Percentiles rank a stretch among this genome's conserved stretches.
phyloP scores from a whole-genome alignment of 2,329 filamentous ascomycete species.

The Phyllosticta paracitricarpa region DNA sequence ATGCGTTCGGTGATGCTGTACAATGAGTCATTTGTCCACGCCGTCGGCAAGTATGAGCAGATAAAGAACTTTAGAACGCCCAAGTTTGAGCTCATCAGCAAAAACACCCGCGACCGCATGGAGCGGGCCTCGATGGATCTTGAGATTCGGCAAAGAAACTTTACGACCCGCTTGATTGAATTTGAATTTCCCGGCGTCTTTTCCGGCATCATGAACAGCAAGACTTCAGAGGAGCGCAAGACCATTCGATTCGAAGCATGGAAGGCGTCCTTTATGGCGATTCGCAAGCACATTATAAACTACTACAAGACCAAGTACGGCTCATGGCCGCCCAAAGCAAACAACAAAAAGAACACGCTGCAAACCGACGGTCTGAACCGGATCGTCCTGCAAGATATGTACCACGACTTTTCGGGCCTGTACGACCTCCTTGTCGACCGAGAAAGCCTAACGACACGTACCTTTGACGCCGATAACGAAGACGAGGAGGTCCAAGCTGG shows the following conservation, averaged over 20 bases:
- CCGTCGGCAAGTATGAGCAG: conserved; percentile 71
- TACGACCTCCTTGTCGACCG: conserved; percentile 87
- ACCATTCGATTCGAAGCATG: conserved; percentile 75
- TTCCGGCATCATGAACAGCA: conserved; percentile 76
- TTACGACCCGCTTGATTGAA: conserved; percentile 65
- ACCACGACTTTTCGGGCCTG: conserved; percentile 73
- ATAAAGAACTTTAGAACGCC: conserved; percentile 59
- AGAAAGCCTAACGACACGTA: conserved; percentile 64
- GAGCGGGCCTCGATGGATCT: conserved; percentile 76
- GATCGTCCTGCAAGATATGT: conserved; percentile 69
- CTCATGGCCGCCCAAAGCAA: conserved; percentile 85
- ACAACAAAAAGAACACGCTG: conserved; percentile 83
- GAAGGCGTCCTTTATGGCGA: conserved; percentile 63
- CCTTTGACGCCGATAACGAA: conserved; percentile 54
- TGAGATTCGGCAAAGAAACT: conserved; percentile 57
- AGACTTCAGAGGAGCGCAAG: conserved; percentile 64
- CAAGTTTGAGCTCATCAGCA: conserved; percentile 60
- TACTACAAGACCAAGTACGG: conserved; percentile 61
- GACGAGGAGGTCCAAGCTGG: conserved; percentile 43
- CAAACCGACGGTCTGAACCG: conserved; percentile 80
- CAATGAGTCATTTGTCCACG: conserved; percentile 85
- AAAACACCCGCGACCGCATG: conserved; percentile 64
- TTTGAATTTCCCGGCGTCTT: conserved; percentile 92
- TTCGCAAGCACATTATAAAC: conserved; percentile 61
- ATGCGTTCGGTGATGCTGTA: conserved; percentile 77